phyloP scores from a whole-genome alignment of 225 moss, liverwort and hornwort genomes.

The Climacium dendroides region DNA sequence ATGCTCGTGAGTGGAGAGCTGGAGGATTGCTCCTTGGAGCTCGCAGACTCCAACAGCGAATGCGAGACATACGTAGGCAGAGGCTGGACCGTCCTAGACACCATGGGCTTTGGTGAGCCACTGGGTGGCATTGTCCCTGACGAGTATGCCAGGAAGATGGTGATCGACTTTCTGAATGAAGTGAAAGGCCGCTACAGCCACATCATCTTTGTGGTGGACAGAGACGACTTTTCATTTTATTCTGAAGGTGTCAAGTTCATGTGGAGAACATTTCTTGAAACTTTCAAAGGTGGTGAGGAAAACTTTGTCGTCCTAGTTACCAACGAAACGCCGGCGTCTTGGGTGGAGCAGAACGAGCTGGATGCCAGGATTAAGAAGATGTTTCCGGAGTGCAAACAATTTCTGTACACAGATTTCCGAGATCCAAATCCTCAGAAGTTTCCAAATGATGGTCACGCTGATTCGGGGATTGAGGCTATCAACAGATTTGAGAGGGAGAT shows the following conservation, averaged over 20 bases:
- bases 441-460: too few species aligned
- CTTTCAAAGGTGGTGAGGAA: not conserved
- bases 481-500: too few species aligned
- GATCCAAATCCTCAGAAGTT: too few species aligned
- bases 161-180: not conserved
- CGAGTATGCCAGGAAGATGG: too few species aligned
- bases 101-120: too few species aligned
- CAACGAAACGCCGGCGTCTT: fast-evolving
- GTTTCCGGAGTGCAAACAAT: not conserved
- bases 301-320: not conserved
- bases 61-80: not conserved
- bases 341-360: not conserved
- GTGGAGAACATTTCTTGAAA: not conserved
- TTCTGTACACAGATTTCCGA: too few species aligned
- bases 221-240: not conserved
- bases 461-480: too few species aligned
- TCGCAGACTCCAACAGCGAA: not conserved
- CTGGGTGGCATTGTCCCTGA: too few species aligned
- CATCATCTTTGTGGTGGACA: not conserved
- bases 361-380: not conserved
- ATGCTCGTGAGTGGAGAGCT: not conserved
- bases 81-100: not conserved
- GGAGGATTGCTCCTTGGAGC: not conserved
- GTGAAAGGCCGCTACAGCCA: not conserved
- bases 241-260: not conserved